phyloP scores from a whole-genome alignment of 345 rosid genomes.

The Euphorbia lathyris region DNA sequence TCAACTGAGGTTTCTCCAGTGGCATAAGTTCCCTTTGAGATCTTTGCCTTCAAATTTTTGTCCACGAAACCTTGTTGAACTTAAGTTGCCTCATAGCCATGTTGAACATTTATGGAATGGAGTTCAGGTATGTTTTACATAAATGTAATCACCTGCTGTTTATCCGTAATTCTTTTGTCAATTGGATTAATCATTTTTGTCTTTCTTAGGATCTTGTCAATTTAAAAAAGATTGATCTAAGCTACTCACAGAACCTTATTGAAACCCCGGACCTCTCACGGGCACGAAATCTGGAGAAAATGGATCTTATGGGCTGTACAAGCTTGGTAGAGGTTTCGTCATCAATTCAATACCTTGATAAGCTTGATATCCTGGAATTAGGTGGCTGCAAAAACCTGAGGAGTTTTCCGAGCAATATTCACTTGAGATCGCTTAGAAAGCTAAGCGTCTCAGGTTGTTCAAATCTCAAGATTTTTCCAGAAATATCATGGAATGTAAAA shows the following conservation, averaged over 20 bases:
- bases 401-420: not conserved
- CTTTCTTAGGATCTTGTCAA: conserved; percentile 4
- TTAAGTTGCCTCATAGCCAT: conserved; percentile 1
- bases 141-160: not conserved
- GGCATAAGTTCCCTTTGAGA: conserved; percentile 9
- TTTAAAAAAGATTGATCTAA: conserved; percentile 2
- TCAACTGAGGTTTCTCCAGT: conserved; percentile 8
- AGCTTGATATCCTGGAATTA: not conserved
- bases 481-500: not conserved
- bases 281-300: not conserved
- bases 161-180: not conserved
- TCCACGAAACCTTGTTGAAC: conserved; percentile 13
- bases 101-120: conserved; percentile 2
- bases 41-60: conserved; percentile 1
- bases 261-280: not conserved
- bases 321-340: conserved; percentile 8
- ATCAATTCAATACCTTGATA: conserved; percentile 4
- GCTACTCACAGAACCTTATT: not conserved
- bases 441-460: not conserved
- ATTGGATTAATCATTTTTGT: not conserved
- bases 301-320: not conserved
- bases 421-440: conserved; percentile 1
- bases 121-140: not conserved
- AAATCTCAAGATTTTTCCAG: not conserved
- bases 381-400: not conserved